phyloP scores from a whole-genome alignment of 2,329 filamentous ascomycete genomes.

The Exophiala xenobiotica region DNA sequence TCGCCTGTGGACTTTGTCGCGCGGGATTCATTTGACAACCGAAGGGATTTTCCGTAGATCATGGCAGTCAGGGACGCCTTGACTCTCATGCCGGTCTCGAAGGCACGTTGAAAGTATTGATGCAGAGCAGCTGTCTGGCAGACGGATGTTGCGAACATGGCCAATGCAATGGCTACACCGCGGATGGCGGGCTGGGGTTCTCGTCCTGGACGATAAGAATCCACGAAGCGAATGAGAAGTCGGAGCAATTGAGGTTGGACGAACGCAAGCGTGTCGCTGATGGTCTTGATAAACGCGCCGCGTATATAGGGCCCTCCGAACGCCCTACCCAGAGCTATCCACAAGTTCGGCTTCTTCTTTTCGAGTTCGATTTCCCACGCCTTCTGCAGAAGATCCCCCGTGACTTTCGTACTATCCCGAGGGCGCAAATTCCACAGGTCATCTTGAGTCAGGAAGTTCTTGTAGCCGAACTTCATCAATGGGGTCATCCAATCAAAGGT shows the following conservation, averaged over 20 bases:
- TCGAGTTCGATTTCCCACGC: slow-evolving; percentile 75
- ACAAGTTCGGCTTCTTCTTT: slow-evolving; percentile 76
- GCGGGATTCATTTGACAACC: slow-evolving; percentile 88
- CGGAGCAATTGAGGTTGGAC: slow-evolving; percentile 87
- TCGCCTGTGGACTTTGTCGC: slow-evolving; percentile 89
- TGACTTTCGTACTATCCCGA: slow-evolving; percentile 73
- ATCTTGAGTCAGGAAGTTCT: slow-evolving; percentile 85
- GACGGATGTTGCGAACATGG: slow-evolving; percentile 86
- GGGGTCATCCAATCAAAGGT: slow-evolving; percentile 99
- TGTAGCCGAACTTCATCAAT: slow-evolving; percentile 93
- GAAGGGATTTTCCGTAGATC: slow-evolving; percentile 89
- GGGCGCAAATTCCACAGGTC: slow-evolving; percentile 91
- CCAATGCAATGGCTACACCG: slow-evolving; percentile 82
- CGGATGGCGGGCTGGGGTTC: slow-evolving; percentile 74
- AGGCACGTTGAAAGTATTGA: slow-evolving; percentile 95
- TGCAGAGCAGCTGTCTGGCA: slow-evolving; percentile 88
- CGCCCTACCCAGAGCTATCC: slow-evolving; percentile 78
- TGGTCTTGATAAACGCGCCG: slow-evolving; percentile 82
- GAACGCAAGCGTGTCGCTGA: slow-evolving; percentile 83
- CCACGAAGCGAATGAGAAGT: slow-evolving; percentile 78
- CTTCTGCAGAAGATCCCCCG: slow-evolving; percentile 66
- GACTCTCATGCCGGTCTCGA: slow-evolving; percentile 95
- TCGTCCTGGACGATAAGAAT: slow-evolving; percentile 64
- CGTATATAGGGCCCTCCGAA: slow-evolving; percentile 82
- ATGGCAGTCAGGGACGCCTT: slow-evolving; percentile 85